Evolutionary conservation across 768 basidiomycete genomes (phyloP), one percentile per base, ranked within the genome.

Genomic region (Nidula microcarpa): DNA sequence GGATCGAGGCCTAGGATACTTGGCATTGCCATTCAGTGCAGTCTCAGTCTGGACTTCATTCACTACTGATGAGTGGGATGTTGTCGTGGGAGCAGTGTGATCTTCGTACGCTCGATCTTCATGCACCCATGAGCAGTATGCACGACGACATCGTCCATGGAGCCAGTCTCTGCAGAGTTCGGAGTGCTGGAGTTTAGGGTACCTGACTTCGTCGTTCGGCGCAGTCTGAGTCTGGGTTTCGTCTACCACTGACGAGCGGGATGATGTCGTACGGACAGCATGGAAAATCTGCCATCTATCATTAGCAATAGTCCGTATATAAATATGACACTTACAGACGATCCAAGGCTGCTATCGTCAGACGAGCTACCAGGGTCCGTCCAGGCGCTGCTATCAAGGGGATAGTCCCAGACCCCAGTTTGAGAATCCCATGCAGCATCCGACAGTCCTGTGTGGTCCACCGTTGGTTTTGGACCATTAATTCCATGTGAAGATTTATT

Each of bases 291-390:
- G 4, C 23, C 2, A 41, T 41, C 11, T 16, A 41, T 13, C 3
- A 41, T 41, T 5, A 41, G 39, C 39, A 13, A 41, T 41, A 13
- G 39, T 16, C 4, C 2, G 0, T 41, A 16, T 13, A 11, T 41
- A 11, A 17, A n/a, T n/a, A 23, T 14, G 4, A 10, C 14, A 46
- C 44, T 30, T 30, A 46, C 44, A 2, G 44, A 46, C 2, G n/a
- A n/a, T 10, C 23, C 44, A 10, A n/a, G 39, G 16, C 13, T 47
- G 18, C 50, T 49, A 33, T 33, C 35, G 10, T 32, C 50, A 16
- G 55, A 46, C 16, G 50, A 43, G n/a, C 46, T 52, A 18, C 50
- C 51, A n/a, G 33, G 16, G 11, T 49, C 48, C 1, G 52, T 34
- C 49, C 49, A 53, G 1, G 44, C 30, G n/a, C 53, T 50, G 14